These are phyloP conservation scores for Lycium barbarum DNA, from an alignment of 257 asterid species.

Conservation along the genomic window DNA sequence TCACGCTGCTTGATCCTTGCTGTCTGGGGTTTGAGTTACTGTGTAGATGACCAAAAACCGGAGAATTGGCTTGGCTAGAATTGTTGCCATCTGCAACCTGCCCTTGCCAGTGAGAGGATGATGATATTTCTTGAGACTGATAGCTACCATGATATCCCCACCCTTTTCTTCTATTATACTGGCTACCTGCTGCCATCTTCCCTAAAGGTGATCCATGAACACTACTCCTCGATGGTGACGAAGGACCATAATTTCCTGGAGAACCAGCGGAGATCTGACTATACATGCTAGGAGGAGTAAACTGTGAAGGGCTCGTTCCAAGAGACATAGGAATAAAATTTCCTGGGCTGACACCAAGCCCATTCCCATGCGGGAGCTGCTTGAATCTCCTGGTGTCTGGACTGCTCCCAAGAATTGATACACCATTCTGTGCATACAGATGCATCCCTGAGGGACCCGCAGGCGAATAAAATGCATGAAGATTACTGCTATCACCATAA, in stretches of 20 bases:
- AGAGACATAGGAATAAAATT: slow-evolving; percentile 90
- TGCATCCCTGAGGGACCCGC: slow-evolving; percentile 92
- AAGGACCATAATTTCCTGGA: slow-evolving; percentile 95
- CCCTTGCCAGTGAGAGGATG: slow-evolving; percentile 72
- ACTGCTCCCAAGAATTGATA: slow-evolving; percentile 78
- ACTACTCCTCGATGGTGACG: slow-evolving; percentile 91
- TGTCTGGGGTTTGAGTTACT: slow-evolving; percentile 62
- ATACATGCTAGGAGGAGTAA: slow-evolving; percentile 89
- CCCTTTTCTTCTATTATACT: slow-evolving; percentile 76
- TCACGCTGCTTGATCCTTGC: slow-evolving; percentile 65
- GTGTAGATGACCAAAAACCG: slow-evolving; percentile 58
- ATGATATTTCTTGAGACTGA: slow-evolving; percentile 67
- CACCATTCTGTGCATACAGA: slow-evolving; percentile 68
- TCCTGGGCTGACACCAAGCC: slow-evolving; percentile 93
- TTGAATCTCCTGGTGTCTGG: slow-evolving; percentile 88
- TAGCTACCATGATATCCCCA: slow-evolving; percentile 68
- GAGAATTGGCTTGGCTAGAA: slow-evolving; percentile 56
- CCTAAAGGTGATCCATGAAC: slow-evolving; percentile 91
- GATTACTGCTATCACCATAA: slow-evolving; percentile 83
- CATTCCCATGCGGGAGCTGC: slow-evolving; percentile 75
- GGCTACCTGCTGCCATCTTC: slow-evolving; percentile 79
- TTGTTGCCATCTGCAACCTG: slow-evolving; percentile 54
- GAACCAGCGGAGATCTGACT: slow-evolving; percentile 77
- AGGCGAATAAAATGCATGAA: slow-evolving; percentile 88
- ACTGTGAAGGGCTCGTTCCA: slow-evolving; percentile 98